Percentiles rank a stretch among this genome's conserved stretches.
phyloP scores from a whole-genome alignment of 257 asterid species.

The Scutellaria baicalensis region DNA sequence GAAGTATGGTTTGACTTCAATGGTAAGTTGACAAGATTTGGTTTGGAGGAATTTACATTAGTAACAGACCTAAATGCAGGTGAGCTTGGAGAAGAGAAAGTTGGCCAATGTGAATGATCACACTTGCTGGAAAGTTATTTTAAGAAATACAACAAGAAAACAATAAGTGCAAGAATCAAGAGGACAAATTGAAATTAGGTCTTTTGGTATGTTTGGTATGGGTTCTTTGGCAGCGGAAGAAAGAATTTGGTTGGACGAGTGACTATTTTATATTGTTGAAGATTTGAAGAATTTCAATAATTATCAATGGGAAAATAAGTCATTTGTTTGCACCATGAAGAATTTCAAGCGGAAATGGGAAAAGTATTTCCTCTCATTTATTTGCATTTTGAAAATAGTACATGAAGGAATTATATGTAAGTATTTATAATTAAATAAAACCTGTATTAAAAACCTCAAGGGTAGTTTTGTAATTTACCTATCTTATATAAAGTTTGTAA shows the following conservation, averaged over 20 bases:
- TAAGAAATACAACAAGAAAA: neutral
- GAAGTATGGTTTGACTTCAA: too few species aligned
- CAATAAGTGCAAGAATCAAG: neutral
- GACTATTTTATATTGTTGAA: neutral
- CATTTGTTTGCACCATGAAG: neutral
- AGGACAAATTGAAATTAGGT: neutral
- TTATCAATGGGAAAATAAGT: too few species aligned
- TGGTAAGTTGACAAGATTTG: too few species aligned
- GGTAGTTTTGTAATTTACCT: neutral
- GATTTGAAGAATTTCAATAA: neutral
- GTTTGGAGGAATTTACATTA: neutral
- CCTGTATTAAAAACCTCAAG: neutral
- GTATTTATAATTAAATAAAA: too few species aligned
- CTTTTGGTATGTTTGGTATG: neutral
- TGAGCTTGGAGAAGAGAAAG: too few species aligned
- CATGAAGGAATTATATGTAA: too few species aligned
- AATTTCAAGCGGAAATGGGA: neutral
- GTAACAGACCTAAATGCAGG: neutral
- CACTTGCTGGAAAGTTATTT: too few species aligned
- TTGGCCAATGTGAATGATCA: too few species aligned
- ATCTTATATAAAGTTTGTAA: neutral
- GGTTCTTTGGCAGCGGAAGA: neutral
- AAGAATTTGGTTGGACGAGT: neutral
- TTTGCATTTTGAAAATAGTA: too few species aligned
- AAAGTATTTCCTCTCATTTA: neutral